Evolutionary conservation across 768 basidiomycete genomes (phyloP).

Genomic region (Lentinus brumalis): DNA sequence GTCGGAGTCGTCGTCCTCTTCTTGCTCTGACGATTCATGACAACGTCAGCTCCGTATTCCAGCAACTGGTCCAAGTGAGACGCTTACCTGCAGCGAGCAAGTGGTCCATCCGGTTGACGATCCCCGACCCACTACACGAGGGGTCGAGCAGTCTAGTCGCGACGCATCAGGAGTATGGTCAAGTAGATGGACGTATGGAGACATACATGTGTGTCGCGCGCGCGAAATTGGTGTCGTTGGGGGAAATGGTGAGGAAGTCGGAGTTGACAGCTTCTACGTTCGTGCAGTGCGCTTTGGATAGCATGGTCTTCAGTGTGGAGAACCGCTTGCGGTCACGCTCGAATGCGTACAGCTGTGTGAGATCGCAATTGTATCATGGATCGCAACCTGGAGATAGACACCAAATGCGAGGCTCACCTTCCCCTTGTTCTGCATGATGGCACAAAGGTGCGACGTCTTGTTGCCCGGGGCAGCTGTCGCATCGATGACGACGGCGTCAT

Average conservation of each 20-base stretch:
- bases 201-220: slow-evolving; percentile 86
- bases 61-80: background rate
- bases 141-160: slow-evolving; percentile 81
- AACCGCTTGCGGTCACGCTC: slow-evolving; percentile 86
- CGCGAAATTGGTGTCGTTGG: slow-evolving; percentile 59
- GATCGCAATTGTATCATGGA: background rate
- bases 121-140: slow-evolving; percentile 94
- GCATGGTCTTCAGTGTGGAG: slow-evolving; percentile 82
- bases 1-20: slow-evolving; percentile 59
- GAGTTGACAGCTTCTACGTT: slow-evolving; percentile 76
- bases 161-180: background rate
- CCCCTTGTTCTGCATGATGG: slow-evolving; percentile 81
- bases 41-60: background rate
- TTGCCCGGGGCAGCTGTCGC: slow-evolving; percentile 98
- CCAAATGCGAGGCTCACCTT: slow-evolving; percentile 51
- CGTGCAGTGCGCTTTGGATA: slow-evolving; percentile 76
- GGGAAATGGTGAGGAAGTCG: slow-evolving; percentile 85
- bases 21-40: slow-evolving; percentile 45
- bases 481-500: slow-evolving; percentile 72
- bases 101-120: slow-evolving; percentile 87
- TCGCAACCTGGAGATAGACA: background rate
- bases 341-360: slow-evolving; percentile 74
- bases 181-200: background rate
- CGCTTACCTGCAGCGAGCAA: slow-evolving; percentile 70
- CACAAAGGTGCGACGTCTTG: slow-evolving; percentile 93